Conservation (phyloP, 164 flowering plant genomes). For the Litsea cubeba region DNA sequence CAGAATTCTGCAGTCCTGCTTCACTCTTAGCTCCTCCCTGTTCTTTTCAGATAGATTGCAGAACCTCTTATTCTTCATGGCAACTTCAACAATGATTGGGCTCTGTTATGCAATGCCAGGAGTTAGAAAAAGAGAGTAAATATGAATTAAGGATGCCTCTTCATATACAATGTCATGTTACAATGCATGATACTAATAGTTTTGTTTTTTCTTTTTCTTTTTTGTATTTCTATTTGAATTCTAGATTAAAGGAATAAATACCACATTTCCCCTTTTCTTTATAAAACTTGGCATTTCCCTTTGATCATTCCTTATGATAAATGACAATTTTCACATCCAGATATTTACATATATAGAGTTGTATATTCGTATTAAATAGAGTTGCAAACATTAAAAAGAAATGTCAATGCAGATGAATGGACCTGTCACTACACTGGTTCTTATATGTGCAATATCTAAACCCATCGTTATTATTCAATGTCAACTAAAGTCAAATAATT, state of each 20-base stretch:
- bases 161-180: background rate
- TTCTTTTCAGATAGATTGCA: background rate
- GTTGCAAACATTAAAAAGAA: background rate
- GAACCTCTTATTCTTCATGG: background rate
- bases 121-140: background rate
- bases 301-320: background rate
- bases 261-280: background rate
- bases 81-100: background rate
- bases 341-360: too few species aligned
- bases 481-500: background rate
- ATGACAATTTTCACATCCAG: background rate
- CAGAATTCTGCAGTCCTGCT: background rate
- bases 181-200: background rate
- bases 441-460: background rate
- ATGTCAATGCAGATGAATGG: background rate
- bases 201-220: too few species aligned
- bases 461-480: background rate
- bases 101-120: background rate
- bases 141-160: background rate
- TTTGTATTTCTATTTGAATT: too few species aligned
- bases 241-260: too few species aligned
- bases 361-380: background rate
- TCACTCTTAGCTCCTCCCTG: background rate
- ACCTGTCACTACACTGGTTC: background rate
- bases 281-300: background rate